Conservation (phyloP, 768 basidiomycete genomes). For the Xanthoconium stramineum region DNA sequence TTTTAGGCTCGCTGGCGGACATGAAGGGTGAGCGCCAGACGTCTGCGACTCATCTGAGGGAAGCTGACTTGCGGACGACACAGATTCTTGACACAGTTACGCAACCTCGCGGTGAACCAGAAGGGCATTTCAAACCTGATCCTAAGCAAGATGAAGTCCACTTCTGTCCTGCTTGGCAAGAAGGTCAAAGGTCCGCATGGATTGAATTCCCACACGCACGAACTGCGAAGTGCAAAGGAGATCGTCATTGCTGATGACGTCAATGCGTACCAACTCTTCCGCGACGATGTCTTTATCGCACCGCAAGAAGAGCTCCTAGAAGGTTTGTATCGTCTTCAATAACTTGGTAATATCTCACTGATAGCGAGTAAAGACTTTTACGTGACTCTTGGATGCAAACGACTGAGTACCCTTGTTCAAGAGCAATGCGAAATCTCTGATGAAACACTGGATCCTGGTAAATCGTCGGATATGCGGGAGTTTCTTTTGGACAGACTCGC, state of each 20-base stretch:
- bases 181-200: not conserved
- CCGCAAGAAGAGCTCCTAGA: slow-evolving; percentile 2
- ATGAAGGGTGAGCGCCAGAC: not conserved
- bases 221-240: not conserved
- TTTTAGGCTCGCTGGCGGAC: not conserved
- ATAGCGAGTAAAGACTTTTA: not conserved
- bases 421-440: not conserved
- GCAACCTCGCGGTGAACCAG: not conserved
- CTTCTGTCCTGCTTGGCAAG: not conserved
- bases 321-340: not conserved
- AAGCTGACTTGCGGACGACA: not conserved
- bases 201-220: not conserved
- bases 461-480: not conserved
- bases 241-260: slow-evolving; percentile 1
- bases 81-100: not conserved
- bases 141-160: not conserved
- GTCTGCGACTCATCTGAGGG: not conserved
- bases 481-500: not conserved
- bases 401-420: not conserved
- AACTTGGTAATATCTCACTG: not conserved
- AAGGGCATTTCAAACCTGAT: not conserved
- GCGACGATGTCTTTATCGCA: not conserved
- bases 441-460: not conserved
- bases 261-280: not conserved
- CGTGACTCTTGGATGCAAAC: not conserved